These are phyloP conservation scores for Backusella westeae DNA, from an alignment of 192 early-diverging fungal genomes.

Conservation along the genomic window DNA sequence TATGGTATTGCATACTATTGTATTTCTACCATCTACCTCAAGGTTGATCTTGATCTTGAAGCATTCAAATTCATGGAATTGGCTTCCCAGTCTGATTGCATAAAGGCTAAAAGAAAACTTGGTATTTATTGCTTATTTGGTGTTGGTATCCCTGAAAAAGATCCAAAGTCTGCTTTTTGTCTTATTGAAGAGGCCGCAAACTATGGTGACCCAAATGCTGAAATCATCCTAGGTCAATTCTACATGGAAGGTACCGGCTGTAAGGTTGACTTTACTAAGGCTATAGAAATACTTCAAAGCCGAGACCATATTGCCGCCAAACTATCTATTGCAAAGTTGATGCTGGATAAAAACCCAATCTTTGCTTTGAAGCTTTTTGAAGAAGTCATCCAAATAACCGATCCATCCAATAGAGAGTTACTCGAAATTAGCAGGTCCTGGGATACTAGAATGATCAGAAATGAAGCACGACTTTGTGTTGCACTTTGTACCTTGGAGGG, in stretches of 20 bases:
- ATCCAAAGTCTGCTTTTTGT: not conserved
- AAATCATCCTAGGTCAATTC: slow-evolving; percentile 4
- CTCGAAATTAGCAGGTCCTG: not conserved
- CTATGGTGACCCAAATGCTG: not conserved
- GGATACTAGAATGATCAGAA: not conserved
- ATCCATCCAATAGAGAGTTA: too few relatives aligned
- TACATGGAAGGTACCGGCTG: not conserved
- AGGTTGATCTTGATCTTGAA: too few relatives aligned
- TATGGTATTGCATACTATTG: not conserved
- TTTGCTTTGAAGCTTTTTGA: not conserved
- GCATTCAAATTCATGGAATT: not conserved
- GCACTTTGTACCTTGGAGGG: not conserved
- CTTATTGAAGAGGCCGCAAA: not conserved
- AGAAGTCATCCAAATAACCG: not conserved
- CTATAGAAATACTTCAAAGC: not conserved
- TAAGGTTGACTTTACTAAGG: not conserved
- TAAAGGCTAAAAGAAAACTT: not conserved
- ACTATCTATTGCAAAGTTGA: not conserved
- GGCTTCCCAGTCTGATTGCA: not conserved
- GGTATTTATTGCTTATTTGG: not conserved
- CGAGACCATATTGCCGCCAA: not conserved
- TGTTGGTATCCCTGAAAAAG: not conserved
- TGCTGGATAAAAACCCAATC: not conserved
- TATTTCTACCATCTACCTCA: not conserved
- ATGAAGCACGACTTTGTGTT: not conserved